phyloP scores from a whole-genome alignment of 2,329 filamentous ascomycete genomes.

The Teratosphaeria pseudoeucalypti region DNA sequence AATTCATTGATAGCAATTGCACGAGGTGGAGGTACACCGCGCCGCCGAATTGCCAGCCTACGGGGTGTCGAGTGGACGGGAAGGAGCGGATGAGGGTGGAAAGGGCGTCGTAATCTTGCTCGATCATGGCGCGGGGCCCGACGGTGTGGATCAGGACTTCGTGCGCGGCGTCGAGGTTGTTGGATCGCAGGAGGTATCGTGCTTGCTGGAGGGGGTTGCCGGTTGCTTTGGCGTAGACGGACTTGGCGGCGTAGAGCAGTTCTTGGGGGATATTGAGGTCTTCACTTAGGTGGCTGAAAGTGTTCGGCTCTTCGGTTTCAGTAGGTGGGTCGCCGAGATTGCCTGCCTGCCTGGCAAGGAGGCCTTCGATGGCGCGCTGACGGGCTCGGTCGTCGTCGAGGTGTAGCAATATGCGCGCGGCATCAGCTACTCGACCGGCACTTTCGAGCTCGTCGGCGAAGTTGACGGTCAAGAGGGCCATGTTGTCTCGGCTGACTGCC shows the following conservation, averaged over 20 bases:
- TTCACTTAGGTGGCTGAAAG: slow-evolving; percentile 22
- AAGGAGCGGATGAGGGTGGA: slow-evolving; percentile 63
- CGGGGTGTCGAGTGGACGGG: slow-evolving; percentile 32
- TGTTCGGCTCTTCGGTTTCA: slow-evolving; percentile 22
- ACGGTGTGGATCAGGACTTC: slow-evolving; percentile 70
- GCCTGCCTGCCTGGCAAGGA: slow-evolving; percentile 59
- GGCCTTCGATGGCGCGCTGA: slow-evolving; percentile 35
- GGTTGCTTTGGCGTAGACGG: slow-evolving; percentile 66
- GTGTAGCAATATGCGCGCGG: slow-evolving; percentile 24
- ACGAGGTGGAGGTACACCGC: slow-evolving; percentile 52
- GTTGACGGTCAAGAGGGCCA: slow-evolving; percentile 54
- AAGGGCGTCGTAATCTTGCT: slow-evolving; percentile 64
- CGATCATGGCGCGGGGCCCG: slow-evolving; percentile 71
- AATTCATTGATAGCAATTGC: slow-evolving; percentile 11
- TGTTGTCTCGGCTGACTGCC: slow-evolving; percentile 31
- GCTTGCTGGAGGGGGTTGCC: slow-evolving; percentile 63
- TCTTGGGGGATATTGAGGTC: slow-evolving; percentile 59
- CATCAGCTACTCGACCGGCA: slow-evolving; percentile 16
- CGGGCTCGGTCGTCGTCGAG: slow-evolving; percentile 15
- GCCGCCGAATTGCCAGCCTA: slow-evolving; percentile 69
- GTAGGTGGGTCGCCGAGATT: slow-evolving; percentile 38
- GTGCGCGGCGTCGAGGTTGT: slow-evolving; percentile 59
- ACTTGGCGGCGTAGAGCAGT: slow-evolving; percentile 85
- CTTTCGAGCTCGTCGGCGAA: slow-evolving; percentile 24
- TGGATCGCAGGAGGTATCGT: slow-evolving; percentile 67